phyloP scores from a whole-genome alignment of 2,329 filamentous ascomycete species.

The Alternaria brassicae region DNA sequence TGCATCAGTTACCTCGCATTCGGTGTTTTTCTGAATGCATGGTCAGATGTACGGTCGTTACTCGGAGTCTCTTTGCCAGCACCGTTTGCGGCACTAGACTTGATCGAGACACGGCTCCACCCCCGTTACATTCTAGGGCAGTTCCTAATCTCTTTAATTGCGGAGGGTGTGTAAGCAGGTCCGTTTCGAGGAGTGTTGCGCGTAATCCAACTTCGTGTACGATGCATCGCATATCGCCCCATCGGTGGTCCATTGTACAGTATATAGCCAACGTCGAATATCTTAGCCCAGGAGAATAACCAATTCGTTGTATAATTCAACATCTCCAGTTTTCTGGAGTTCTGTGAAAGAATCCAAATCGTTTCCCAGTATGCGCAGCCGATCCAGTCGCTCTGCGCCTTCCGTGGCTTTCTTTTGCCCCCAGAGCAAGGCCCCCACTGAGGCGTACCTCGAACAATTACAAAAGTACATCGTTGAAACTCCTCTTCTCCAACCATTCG shows the following conservation, averaged over 20 bases:
- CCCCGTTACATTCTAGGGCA: not conserved
- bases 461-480: conserved; percentile 19
- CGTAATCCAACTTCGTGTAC: not conserved
- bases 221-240: not conserved
- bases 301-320: not conserved
- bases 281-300: not conserved
- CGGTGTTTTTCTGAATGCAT: conserved; percentile 42
- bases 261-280: conserved; percentile 3
- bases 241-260: not conserved
- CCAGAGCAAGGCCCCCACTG: conserved; percentile 30
- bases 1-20: conserved; percentile 24
- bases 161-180: conserved; percentile 1
- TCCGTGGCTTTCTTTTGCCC: conserved; percentile 31
- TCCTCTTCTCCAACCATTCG: conserved; percentile 6
- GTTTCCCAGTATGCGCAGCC: not conserved
- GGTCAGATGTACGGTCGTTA: conserved; percentile 36
- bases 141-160: not conserved
- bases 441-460: conserved; percentile 23
- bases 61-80: conserved; percentile 4
- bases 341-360: not conserved
- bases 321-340: not conserved
- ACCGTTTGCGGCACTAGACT: not conserved
- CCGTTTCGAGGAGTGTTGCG: not conserved
- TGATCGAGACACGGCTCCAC: conserved; percentile 1
- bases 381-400: not conserved